Percentiles rank a stretch among this genome's conserved stretches.
Evolutionary conservation across 257 asterid genomes (phyloP).

Genomic region (Solanum tarijense): DNA sequence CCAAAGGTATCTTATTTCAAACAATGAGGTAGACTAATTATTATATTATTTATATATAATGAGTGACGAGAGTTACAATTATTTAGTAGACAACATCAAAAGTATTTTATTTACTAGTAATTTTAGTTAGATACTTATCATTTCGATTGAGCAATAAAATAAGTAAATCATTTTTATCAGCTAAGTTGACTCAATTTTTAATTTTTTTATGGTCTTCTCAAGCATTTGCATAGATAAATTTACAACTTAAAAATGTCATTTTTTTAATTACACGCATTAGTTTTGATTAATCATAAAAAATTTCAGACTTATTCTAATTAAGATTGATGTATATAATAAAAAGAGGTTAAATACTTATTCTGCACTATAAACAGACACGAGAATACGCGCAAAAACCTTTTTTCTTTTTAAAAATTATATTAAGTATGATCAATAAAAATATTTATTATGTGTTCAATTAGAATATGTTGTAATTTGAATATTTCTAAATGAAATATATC

Average conservation of each 20-base stretch:
- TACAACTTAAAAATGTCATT: background rate
- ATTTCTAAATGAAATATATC: background rate
- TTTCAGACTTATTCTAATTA: fast-evolving
- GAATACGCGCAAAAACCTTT: background rate
- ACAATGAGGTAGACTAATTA: background rate
- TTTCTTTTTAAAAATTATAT: background rate
- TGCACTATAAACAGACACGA: background rate
- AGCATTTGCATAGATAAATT: background rate
- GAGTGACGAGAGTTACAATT: background rate
- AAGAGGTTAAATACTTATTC: background rate
- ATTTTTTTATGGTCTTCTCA: background rate
- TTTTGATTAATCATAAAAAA: too few relatives aligned
- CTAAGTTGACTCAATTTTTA: background rate
- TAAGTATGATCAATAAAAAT: background rate
- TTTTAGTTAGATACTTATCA: background rate
- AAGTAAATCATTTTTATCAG: background rate
- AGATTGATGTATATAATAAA: background rate
- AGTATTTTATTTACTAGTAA: background rate
- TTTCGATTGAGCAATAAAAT: background rate
- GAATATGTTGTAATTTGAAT: background rate
- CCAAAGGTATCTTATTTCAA: background rate
- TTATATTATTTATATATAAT: background rate
- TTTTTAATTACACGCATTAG: background rate
- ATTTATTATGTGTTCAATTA: background rate
- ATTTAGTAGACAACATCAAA: background rate